Evolutionary conservation across 306 rosid genomes (phyloP).

Genomic region (Arachis hypogaea): DNA sequence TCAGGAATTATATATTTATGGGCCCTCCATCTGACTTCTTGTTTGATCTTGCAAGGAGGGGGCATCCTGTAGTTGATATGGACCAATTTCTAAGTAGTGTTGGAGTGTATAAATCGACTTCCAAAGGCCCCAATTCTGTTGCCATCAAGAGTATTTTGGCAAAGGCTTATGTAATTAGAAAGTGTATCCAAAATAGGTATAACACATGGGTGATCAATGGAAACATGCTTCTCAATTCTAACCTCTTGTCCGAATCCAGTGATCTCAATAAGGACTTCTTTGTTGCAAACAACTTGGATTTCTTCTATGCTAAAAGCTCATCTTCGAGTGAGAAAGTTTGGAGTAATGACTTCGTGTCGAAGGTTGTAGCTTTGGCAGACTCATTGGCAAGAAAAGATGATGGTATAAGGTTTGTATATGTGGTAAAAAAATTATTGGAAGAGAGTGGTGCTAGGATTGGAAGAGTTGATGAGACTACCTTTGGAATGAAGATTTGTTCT

Average conservation of each 20-base stretch:
- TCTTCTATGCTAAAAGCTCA: constrained; percentile 61
- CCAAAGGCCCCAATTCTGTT: constrained; percentile 47
- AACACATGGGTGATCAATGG: constrained; percentile 67
- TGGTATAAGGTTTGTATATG: constrained; percentile 49
- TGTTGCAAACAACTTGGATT: constrained; percentile 54
- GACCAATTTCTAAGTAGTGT: constrained; percentile 59
- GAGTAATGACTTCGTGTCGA: constrained; percentile 43
- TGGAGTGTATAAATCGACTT: constrained; percentile 49
- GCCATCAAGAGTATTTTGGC: constrained; percentile 52
- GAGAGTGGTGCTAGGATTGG: constrained; percentile 42
- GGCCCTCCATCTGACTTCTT: constrained; percentile 66
- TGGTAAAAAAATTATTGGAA: constrained; percentile 45
- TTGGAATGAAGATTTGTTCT: constrained; percentile 47
- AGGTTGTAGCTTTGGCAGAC: constrained; percentile 45
- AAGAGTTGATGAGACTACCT: constrained; percentile 38
- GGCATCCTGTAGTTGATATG: constrained; percentile 65
- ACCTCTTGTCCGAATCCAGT: constrained; percentile 38
- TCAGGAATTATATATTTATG: constrained; percentile 64
- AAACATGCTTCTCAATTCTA: constrained; percentile 61
- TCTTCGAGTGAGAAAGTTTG: constrained; percentile 56
- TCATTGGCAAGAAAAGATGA: constrained; percentile 48
- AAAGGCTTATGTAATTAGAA: constrained; percentile 56
- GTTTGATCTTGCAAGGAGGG: constrained; percentile 82
- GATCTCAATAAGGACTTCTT: constrained; percentile 49
- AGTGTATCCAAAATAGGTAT: constrained; percentile 60